Evolutionary conservation across 495 filamentous ascomycete species (phyloP), one percentile per base, ranked within the genome.

Genomic region (Chaetomidium leptoderma): DNA sequence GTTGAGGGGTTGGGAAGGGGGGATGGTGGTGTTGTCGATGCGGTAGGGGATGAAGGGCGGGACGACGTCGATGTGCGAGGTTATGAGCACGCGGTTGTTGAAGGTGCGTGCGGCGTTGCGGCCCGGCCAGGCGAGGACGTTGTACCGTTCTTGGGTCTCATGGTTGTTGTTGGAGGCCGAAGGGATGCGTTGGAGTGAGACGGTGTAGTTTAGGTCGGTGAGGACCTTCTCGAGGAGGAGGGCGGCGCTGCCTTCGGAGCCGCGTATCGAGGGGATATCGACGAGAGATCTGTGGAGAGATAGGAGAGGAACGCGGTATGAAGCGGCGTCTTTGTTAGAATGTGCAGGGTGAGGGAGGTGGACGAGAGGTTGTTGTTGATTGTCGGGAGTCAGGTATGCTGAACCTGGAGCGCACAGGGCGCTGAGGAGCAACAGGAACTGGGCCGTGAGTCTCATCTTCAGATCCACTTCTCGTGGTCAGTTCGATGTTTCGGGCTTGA

Each of bases 281-380:
- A 96, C 81, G 8, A 98, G 83, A 23, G 80, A 74, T 39, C 84
- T 81, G 73, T 97, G 93, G 7, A 97, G 79, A 17, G 81, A 78
- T 52, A 95, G 82, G n/a, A 97, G 78, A 10, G 65, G 45, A 9
- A 62, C 52, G 49, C 77, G 73, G 58, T 78, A 78, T 13, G 70
- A 26, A 1, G 74, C 67, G 6, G 63, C 65, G 19, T 57, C 30
- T 32, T 52, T 19, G 32, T 17, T 24, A 53, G 19, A 0, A 7
- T 49, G 35, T 35, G 35, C 27, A 16, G 14, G 23, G n/a, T 24
- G 13, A 32, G 30, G 19, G 33, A 44, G 42, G 21, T 43, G 24
- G 42, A 27, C 6, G 43, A 55, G 26, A 2, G 24, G 32, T 35
- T 39, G 37, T 10, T 55, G 44, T 10, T 29, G 30, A 21, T 30